Evolutionary conservation across 2,329 filamentous ascomycete species (phyloP).

Genomic region (Xylariaceae sp.): DNA sequence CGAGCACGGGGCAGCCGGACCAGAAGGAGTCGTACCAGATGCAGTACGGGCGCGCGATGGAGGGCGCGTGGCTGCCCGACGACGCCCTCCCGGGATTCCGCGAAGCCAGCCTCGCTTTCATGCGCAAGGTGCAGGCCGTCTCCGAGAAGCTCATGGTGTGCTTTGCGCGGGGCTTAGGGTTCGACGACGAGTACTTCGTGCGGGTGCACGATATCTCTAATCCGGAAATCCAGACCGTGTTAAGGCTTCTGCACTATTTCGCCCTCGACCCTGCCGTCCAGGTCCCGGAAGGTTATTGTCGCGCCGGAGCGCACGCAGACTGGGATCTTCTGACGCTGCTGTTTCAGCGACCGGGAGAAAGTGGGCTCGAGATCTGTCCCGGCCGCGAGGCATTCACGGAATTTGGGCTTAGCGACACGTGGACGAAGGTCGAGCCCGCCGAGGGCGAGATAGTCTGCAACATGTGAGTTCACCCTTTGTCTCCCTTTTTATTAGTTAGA

Average conservation of each 20-base stretch:
- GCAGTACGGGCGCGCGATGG: slow-evolving; percentile 63
- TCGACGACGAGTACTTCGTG: slow-evolving; percentile 62
- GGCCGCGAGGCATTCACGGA: slow-evolving; percentile 65
- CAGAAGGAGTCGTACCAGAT: slow-evolving; percentile 68
- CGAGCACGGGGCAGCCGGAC: slow-evolving; percentile 63
- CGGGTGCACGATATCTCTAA: slow-evolving; percentile 56
- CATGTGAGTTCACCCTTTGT: slow-evolving; percentile 46
- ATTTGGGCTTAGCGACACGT: slow-evolving; percentile 64
- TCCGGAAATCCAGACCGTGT: slow-evolving; percentile 59
- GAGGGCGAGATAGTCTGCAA: slow-evolving; percentile 66
- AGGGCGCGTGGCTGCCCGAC: slow-evolving; percentile 58
- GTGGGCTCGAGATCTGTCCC: slow-evolving; percentile 68
- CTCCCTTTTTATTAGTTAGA: not conserved
- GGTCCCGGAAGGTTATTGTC: slow-evolving; percentile 55
- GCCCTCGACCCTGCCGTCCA: slow-evolving; percentile 46
- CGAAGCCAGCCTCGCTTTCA: slow-evolving; percentile 53
- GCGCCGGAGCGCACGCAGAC: slow-evolving; percentile 68
- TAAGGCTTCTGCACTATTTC: slow-evolving; percentile 64
- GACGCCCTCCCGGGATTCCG: slow-evolving; percentile 55
- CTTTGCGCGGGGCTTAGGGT: slow-evolving; percentile 62
- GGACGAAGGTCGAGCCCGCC: slow-evolving; percentile 66
- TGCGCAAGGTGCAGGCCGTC: slow-evolving; percentile 58
- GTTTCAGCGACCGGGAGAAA: slow-evolving; percentile 66
- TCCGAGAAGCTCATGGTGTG: slow-evolving; percentile 64
- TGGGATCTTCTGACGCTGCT: slow-evolving; percentile 68